phyloP scores from a whole-genome alignment of 2,329 filamentous ascomycete genomes.

The Cordyceps cicadae region DNA sequence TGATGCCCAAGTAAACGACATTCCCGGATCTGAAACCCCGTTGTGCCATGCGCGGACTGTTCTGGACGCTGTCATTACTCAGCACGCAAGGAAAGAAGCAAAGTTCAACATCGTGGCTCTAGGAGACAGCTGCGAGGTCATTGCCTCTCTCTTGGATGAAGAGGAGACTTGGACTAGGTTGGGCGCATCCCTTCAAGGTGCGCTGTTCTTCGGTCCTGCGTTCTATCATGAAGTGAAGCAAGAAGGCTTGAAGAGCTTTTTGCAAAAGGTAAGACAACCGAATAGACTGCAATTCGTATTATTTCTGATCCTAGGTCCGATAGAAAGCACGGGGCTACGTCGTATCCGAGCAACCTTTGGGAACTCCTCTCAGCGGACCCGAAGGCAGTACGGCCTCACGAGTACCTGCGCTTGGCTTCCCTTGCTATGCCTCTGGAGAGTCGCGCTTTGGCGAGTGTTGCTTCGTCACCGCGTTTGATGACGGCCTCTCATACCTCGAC shows the following conservation, averaged over 20 bases:
- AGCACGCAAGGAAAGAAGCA: conserved; percentile 38
- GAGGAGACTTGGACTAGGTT: conserved; percentile 42
- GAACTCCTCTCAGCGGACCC: conserved; percentile 45
- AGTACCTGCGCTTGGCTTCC: conserved; percentile 48
- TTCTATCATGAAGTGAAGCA: conserved; percentile 28
- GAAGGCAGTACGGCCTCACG: conserved; percentile 36
- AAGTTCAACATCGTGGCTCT: conserved; percentile 64
- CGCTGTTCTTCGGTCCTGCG: conserved; percentile 42
- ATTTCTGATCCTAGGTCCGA: conserved; percentile 21
- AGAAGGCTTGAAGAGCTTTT: conserved; percentile 37
- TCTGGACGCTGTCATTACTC: conserved; percentile 54
- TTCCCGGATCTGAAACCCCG: conserved; percentile 50
- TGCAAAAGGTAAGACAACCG: conserved; percentile 36
- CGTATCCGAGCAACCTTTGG: conserved; percentile 41
- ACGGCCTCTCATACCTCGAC: conserved; percentile 54
- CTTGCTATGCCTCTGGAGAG: conserved; percentile 62
- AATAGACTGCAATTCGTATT: conserved; percentile 17
- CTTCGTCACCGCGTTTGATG: conserved; percentile 44
- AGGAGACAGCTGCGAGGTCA: conserved; percentile 54
- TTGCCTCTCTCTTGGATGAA: conserved; percentile 50
- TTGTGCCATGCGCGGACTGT: conserved; percentile 57
- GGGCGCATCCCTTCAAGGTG: conserved; percentile 35
- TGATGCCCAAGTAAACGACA: conserved; percentile 47
- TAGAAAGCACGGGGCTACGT: conserved; percentile 53
- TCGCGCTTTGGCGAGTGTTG: conserved; percentile 50